phyloP scores from a whole-genome alignment of 1,139 yeast species.

The Debaryomyces singareniensis region DNA sequence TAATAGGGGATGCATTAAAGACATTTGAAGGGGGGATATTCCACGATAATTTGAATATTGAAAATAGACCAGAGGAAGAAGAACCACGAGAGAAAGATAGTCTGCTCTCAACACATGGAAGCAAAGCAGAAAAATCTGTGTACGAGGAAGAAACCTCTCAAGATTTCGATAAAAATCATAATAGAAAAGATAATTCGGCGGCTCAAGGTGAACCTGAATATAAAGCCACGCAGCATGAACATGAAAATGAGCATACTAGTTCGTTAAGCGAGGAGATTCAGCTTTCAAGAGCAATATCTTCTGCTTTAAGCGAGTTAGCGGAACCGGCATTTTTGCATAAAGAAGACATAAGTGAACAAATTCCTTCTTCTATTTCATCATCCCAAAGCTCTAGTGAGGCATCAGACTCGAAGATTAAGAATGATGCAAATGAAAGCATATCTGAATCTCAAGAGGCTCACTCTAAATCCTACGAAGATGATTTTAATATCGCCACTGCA shows the following conservation, averaged over 20 bases:
- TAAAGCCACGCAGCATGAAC: constrained; percentile 7
- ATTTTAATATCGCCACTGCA: not conserved
- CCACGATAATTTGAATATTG: constrained; percentile 3
- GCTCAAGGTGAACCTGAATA: constrained; percentile 2
- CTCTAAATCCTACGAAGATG: constrained; percentile 7
- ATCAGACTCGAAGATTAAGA: too few species aligned
- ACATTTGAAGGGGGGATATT: constrained; percentile 16
- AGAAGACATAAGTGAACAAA: too few species aligned
- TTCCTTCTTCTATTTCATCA: too few species aligned
- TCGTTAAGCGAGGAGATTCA: constrained; percentile 10
- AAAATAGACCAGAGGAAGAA: not conserved
- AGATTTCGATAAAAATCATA: constrained; percentile 22
- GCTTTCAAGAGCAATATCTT: not conserved
- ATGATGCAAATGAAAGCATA: not conserved
- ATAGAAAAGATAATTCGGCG: constrained; percentile 11
- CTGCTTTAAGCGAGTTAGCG: not conserved
- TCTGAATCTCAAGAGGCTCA: not conserved
- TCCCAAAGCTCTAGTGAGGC: too few species aligned
- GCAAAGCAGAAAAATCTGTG: constrained; percentile 18
- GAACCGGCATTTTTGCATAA: too few species aligned
- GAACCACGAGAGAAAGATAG: constrained; percentile 1
- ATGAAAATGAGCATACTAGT: constrained; percentile 3
- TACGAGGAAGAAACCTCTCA: constrained; percentile 15
- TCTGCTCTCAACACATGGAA: constrained; percentile 1
- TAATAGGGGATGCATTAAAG: constrained; percentile 35